Base-by-base conservation (phyloP, 1,139 yeast species). In the Geotrichum candidum region DNA sequence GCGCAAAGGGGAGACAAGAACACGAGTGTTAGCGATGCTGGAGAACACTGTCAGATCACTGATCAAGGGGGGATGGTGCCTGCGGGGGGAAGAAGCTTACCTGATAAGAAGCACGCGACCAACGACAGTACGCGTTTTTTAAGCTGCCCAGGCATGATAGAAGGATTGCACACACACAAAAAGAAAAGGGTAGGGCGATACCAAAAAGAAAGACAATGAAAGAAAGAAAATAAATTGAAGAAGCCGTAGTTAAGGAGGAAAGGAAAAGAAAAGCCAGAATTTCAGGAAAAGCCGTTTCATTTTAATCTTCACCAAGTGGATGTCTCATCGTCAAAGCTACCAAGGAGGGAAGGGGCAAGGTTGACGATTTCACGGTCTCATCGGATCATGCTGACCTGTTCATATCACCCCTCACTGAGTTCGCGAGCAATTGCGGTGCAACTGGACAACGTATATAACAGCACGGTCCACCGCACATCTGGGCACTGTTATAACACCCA, bases 91-190 rank as follows among this genome's bases (percentile, higher is more conserved):
- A 22, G 5, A n/a, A 35, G 58, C 70, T 27, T 65, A 59, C 75
- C 72, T 9, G 72, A 70, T 10, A 68, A 61, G 57, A 73, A 73
- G 63, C 76, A 73, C 33, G 73, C 66, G 29, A 66, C 61, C 29
- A 72, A 65, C 45, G 72, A 67, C 41, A 66, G 58, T 9, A 61
- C 59, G 58, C 63, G 59, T 15, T 41, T 41, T 2, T 41, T 41
- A 23, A 41, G 48, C 48, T 41, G 48, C 48, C 48, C 48, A 41
- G 48, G 22, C 48, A 41, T 41, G 22, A n/a, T 41, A 23, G 10
- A n/a, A 41, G 22, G 13, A 41, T n/a, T 7, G n/a, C 22, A 41
- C n/a, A 41, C 5, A 41, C 22, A 41, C n/a, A 41, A n/a, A 41
- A 41, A 41, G 6, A 7, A 41, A n/a, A n/a, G 23, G 5, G 33